phyloP scores from a whole-genome alignment of 345 rosid genomes.

The Triadica sebifera region DNA sequence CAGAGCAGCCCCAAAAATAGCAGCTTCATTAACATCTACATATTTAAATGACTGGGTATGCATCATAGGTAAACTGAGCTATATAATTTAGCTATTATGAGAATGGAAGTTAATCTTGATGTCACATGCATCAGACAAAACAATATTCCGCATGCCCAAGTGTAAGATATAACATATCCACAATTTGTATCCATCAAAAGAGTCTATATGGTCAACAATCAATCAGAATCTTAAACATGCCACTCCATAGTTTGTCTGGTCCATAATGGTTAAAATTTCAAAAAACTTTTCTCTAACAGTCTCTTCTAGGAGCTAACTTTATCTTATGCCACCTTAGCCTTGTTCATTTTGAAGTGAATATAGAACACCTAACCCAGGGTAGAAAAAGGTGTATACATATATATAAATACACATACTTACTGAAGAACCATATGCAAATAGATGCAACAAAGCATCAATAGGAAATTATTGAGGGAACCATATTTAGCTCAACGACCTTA shows the following conservation, averaged over 20 bases:
- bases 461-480: background rate
- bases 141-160: background rate
- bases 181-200: background rate
- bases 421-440: background rate
- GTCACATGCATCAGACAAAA: background rate
- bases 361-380: background rate
- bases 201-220: background rate
- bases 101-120: background rate
- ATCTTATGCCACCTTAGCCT: background rate
- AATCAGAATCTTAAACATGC: background rate
- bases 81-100: too few relatives aligned
- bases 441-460: background rate
- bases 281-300: background rate
- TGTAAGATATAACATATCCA: background rate
- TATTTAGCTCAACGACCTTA: background rate
- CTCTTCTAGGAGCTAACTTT: background rate
- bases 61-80: background rate
- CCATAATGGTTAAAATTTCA: background rate
- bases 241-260: background rate
- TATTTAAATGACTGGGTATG: background rate
- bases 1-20: background rate
- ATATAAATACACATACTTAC: too few relatives aligned
- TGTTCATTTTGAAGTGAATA: background rate
- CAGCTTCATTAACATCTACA: background rate
- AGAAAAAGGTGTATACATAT: background rate